Evolutionary conservation across 2,329 filamentous ascomycete species (phyloP), one percentile per base, ranked within the genome.

Genomic region (Rutstroemia sydowiana): DNA sequence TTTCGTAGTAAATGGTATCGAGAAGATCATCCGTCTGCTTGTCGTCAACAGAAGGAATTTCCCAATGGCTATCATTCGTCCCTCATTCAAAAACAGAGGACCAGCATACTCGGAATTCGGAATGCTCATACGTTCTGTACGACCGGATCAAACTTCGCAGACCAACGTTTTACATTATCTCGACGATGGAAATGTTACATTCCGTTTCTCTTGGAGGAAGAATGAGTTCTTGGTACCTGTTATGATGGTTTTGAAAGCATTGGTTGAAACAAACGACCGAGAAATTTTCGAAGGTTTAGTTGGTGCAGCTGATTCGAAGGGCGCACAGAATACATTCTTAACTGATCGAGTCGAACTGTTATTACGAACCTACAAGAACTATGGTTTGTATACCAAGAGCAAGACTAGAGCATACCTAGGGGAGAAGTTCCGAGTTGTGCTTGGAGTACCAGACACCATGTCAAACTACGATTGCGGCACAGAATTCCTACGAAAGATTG

Each of bases 131-230:
- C 85, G 93, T 71, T 95, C 86, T 2, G 90, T 96, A 51, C 83
- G 93, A 53, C 91, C 91, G n/a, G 93, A 98, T 70, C 90, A 98
- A 71, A 96, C 92, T 8, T 96, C 91, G 28, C 92, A 97, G 70
- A 97, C 92, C 34, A 98, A 97, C 65, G 90, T 95, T 31, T 77
- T 98, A 45, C 93, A 98, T 71, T 98, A 97, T 69, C 79, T 98
- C 52, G 89, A 79, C 62, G 93, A 98, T 67, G 93, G 93, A 58
- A 97, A 96, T 69, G 84, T 97, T 63, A 97, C 89, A 0, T 95
- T 98, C 71, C 81, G 93, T 52, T 98, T 98, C 70, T 96, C 92
- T 6, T 98, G 92, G 92, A 80, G 91, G 60, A 98, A 98, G 72
- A 89, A 90, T 61, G 93, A 98, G 70, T 98, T 89, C 65, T 80